These are phyloP conservation scores for Aegle marmelos DNA, from an alignment of 345 rosid genomes.

Conservation along the genomic window DNA sequence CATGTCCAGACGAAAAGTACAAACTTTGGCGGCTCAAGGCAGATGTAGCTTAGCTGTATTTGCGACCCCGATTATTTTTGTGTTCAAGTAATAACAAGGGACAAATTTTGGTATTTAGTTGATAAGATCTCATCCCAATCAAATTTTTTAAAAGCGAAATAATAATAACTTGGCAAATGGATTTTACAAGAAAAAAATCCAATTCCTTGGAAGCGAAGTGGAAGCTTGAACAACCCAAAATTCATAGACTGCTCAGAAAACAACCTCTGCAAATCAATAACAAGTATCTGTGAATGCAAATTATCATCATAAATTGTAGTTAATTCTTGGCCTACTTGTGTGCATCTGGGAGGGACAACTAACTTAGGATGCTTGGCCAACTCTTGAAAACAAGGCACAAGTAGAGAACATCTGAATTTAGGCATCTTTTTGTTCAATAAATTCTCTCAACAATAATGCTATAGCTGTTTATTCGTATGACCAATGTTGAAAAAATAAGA, in stretches of 20 bases:
- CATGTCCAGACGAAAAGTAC: not conserved
- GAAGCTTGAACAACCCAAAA: slow-evolving; percentile 37
- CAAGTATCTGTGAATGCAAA: slow-evolving; percentile 23
- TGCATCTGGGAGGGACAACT: slow-evolving; percentile 35
- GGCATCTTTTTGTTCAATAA: not conserved
- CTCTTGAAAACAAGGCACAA: slow-evolving; percentile 42
- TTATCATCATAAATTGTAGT: not conserved
- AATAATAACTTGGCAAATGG: not conserved
- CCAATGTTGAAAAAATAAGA: too few relatives aligned
- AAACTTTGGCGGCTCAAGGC: too few relatives aligned
- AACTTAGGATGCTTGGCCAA: slow-evolving; percentile 18
- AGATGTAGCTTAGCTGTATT: too few relatives aligned
- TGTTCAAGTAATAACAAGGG: too few relatives aligned
- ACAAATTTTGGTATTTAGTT: too few relatives aligned
- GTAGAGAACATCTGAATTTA: slow-evolving; percentile 26
- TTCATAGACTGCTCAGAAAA: slow-evolving; percentile 29
- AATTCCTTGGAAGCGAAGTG: not conserved
- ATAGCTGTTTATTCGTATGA: not conserved
- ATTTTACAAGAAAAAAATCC: slow-evolving; percentile 30
- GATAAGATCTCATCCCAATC: too few relatives aligned
- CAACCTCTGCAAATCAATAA: slow-evolving; percentile 37
- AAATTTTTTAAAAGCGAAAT: not conserved
- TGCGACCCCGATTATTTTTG: too few relatives aligned
- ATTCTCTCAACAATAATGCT: not conserved
- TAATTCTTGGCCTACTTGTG: slow-evolving; percentile 19